Evolutionary conservation across 2,329 filamentous ascomycete genomes (phyloP).

Genomic region (Colletotrichum siamense): DNA sequence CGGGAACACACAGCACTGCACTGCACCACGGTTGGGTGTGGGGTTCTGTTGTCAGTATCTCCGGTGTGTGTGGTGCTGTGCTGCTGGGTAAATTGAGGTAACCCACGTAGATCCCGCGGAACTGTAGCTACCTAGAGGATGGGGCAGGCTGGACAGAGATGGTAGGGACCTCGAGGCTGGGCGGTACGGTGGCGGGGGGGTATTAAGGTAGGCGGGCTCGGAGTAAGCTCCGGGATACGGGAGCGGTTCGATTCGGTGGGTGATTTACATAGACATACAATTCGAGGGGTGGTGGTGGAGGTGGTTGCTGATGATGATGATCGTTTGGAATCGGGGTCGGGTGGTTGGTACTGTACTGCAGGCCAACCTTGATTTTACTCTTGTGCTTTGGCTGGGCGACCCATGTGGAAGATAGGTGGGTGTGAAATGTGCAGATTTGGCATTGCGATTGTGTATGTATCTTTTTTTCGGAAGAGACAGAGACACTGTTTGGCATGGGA

Average conservation of each 20-base stretch:
- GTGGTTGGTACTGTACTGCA: neutral
- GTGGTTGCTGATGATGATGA: neutral
- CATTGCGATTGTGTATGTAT: neutral
- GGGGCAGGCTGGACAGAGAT: neutral
- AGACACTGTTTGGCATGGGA: neutral
- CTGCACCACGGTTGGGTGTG: neutral
- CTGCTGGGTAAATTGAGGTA: neutral
- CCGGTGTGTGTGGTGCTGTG: neutral
- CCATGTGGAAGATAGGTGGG: neutral
- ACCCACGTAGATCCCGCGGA: slow-evolving; percentile 1
- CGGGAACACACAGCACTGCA: neutral
- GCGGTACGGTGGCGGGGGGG: neutral
- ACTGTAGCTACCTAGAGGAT: neutral
- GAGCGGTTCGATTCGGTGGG: neutral
- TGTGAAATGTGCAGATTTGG: neutral
- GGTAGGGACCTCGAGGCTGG: too few species aligned
- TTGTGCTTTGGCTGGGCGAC: neutral
- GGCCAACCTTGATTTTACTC: neutral
- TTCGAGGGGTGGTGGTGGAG: neutral
- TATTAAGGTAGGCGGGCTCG: neutral
- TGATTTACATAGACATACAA: neutral
- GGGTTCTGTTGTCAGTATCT: neutral
- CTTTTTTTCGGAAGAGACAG: neutral
- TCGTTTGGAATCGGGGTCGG: neutral
- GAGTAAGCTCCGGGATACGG: slow-evolving; percentile 17